Evolutionary conservation across 805 yeast species (phyloP).

Genomic region (Candida sonorensis): DNA sequence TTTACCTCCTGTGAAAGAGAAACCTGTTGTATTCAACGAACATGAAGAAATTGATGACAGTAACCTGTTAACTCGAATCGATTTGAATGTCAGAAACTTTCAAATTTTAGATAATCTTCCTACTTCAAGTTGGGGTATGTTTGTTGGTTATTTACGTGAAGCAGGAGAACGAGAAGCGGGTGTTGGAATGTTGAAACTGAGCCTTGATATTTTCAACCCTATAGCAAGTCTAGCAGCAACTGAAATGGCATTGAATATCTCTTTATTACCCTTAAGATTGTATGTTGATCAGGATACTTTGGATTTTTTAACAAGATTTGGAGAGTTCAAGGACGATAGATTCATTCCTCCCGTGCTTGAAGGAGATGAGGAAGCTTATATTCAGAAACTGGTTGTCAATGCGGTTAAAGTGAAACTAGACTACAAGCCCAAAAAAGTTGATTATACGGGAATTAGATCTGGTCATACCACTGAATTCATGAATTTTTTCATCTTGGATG

Average conservation of each 20-base stretch:
- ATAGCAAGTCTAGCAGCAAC: conserved; percentile 55
- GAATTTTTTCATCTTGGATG: conserved; percentile 85
- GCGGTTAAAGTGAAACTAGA: conserved; percentile 64
- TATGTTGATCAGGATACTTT: conserved; percentile 92
- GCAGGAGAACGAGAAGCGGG: conserved; percentile 68
- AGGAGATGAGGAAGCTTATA: conserved; percentile 50
- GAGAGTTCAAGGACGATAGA: conserved; percentile 69
- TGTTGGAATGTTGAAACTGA: conserved; percentile 51
- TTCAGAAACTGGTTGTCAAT: conserved; percentile 61
- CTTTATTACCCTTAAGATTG: conserved; percentile 66
- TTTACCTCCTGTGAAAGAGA: conserved; percentile 25
- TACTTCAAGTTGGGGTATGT: conserved; percentile 87
- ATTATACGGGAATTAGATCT: conserved; percentile 75
- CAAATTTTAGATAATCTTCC: conserved; percentile 72
- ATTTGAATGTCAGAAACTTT: conserved; percentile 44
- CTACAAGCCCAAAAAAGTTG: conserved; percentile 86
- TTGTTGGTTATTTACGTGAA: conserved; percentile 61
- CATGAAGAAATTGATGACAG: conserved; percentile 27
- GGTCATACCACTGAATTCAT: conserved; percentile 84
- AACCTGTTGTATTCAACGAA: conserved; percentile 20
- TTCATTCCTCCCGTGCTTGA: conserved; percentile 55
- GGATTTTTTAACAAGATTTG: conserved; percentile 74
- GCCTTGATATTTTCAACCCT: conserved; percentile 58
- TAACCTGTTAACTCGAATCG: conserved; percentile 43
- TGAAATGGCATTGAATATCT: conserved; percentile 50